Evolutionary conservation across 306 rosid genomes (phyloP), one percentile per base, ranked within the genome.

Genomic region (Vigna mungo): DNA sequence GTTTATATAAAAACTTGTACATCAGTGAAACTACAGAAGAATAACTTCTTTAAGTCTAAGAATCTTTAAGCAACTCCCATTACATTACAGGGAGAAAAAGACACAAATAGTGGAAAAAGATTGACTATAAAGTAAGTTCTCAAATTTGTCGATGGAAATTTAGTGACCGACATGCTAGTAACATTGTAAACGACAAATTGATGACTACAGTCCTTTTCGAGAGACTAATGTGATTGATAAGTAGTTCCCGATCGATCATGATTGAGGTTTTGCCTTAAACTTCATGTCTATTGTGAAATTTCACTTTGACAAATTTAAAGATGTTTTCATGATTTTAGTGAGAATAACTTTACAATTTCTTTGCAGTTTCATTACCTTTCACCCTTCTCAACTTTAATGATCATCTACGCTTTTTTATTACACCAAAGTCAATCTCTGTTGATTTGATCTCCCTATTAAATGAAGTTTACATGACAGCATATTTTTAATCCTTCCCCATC

Each of bases 401-500:
- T 21, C 6, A 14, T 23, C 20, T 64, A 9, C 32, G 51, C 54
- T 37, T 77, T 34, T 77, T 53, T n/a, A 7, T 51, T 64, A 63
- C 53, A 51, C 18, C 20, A 6, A 10, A 62, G 48, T 39, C 61
- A 16, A 23, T 66, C 64, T 55, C 55, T 72, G 43, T 51, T 51
- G 12, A 25, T 71, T 37, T 62, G 49, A 80, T 63, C 44, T 25
- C 71, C 71, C 77, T 34, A 37, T 64, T 6, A 54, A 80, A 27
- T 4, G n/a, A 70, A 71, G 56, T 48, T 37, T 18, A 17, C 61
- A 75, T 9, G 73, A 76, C 64, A 30, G 18, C 80, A 16, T 23
- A 18, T 61, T 46, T 68, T 77, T 16, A 47, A 48, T 23, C 76
- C 49, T 72, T 76, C 41, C 39, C 48, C 52, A 81, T 70, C 87